Conservation (phyloP, 2,329 filamentous ascomycete genomes). For the Ramularia endophylla region DNA sequence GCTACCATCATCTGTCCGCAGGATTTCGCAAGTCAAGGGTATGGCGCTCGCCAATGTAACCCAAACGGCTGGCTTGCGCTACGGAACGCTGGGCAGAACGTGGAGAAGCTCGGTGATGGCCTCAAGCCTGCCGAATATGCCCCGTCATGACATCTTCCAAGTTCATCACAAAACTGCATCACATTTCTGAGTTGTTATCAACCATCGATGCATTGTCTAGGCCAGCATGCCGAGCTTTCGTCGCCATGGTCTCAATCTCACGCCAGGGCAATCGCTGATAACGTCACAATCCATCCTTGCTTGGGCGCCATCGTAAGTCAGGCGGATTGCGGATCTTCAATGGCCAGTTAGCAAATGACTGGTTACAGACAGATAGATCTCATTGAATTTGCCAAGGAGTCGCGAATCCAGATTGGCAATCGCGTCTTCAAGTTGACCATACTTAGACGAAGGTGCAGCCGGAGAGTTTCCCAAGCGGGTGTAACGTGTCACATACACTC, state of each 20-base stretch:
- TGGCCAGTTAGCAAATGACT: too few species aligned
- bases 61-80: slow-evolving; percentile 18
- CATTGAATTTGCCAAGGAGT: too few species aligned
- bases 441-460: slow-evolving; percentile 13
- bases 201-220: slow-evolving; percentile 8
- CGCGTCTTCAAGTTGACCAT: slow-evolving; percentile 16
- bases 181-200: slow-evolving; percentile 10
- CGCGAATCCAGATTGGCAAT: too few species aligned
- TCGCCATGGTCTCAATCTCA: background rate
- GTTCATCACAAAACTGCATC: slow-evolving; percentile 11
- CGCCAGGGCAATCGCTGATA: background rate
- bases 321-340: too few species aligned
- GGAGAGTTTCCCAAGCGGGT: slow-evolving; percentile 18
- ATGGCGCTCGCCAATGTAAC: slow-evolving; percentile 19
- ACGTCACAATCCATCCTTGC: slow-evolving; percentile 5
- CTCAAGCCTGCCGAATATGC: slow-evolving; percentile 4
- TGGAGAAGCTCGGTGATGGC: slow-evolving; percentile 24
- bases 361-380: too few species aligned
- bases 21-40: slow-evolving; percentile 15
- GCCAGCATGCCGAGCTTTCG: slow-evolving; percentile 5
- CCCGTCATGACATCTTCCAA: slow-evolving; percentile 1
- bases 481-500: slow-evolving; percentile 22
- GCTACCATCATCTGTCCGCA: slow-evolving; percentile 5
- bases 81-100: slow-evolving; percentile 11
- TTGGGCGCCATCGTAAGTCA: background rate